phyloP scores from a whole-genome alignment of 192 early-diverging fungal species.

The Linnemannia exigua region DNA sequence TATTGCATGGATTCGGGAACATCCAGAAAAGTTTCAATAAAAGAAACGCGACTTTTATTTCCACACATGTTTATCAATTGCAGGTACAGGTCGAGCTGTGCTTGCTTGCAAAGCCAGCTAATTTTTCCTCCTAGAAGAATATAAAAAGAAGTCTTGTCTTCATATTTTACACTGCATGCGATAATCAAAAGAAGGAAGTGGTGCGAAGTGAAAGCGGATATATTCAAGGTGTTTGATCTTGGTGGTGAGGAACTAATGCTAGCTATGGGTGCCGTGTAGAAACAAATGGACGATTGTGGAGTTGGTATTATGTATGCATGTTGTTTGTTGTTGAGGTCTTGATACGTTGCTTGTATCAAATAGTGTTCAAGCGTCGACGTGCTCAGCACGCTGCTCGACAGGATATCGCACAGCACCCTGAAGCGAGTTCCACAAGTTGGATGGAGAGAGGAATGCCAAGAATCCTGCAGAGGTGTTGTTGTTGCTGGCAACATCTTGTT shows the following conservation, averaged over 20 bases:
- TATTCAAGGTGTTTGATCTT: background rate
- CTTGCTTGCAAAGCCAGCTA: too few relatives aligned
- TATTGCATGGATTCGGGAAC: slow-evolving; percentile 61
- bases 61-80: too few relatives aligned
- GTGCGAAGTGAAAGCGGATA: background rate
- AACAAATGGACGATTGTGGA: background rate
- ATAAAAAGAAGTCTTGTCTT: too few relatives aligned
- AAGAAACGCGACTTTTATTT: background rate
- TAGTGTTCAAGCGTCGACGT: background rate
- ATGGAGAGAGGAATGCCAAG: background rate
- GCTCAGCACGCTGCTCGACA: background rate
- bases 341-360: background rate
- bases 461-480: background rate
- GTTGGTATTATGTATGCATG: background rate
- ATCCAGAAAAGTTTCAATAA: slow-evolving; percentile 8
- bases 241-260: background rate
- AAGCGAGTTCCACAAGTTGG: slow-evolving; percentile 22
- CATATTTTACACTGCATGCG: too few relatives aligned
- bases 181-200: background rate
- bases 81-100: too few relatives aligned
- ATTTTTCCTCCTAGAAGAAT: too few relatives aligned
- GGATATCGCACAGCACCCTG: background rate
- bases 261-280: too few relatives aligned
- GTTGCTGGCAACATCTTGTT: background rate
- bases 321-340: background rate